Evolutionary conservation across 176 grass and related monocot genomes (phyloP).

Genomic region (Thalia dealbata): DNA sequence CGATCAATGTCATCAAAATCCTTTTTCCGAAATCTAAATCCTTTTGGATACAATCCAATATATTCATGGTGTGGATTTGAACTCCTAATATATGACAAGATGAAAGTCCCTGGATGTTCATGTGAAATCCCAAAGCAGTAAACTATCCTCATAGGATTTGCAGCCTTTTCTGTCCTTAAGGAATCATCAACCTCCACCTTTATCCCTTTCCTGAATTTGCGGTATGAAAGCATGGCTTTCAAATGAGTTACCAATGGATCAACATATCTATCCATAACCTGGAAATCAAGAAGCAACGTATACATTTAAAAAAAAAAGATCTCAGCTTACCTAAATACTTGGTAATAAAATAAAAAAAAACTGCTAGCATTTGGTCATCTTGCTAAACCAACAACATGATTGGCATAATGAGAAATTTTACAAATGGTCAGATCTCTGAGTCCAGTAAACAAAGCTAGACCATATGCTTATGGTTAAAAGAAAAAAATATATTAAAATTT

Average conservation of each 20-base stretch:
- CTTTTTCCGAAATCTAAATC: constrained; percentile 76
- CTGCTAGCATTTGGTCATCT: background rate
- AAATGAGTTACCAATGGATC: constrained; percentile 78
- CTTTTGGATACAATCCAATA: constrained; percentile 87
- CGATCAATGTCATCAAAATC: constrained; percentile 96
- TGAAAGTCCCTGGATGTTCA: constrained; percentile 87
- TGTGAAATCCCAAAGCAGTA: constrained; percentile 89
- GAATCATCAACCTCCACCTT: constrained; percentile 77
- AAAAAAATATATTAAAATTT: background rate
- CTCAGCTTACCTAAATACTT: background rate
- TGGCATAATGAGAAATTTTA: background rate
- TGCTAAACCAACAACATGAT: background rate
- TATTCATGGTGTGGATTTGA: constrained; percentile 96
- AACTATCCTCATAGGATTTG: constrained; percentile 88
- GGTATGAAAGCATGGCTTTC: constrained; percentile 83
- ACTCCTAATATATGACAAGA: constrained; percentile 90
- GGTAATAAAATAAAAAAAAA: background rate
- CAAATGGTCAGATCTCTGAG: background rate
- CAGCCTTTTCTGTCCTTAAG: constrained; percentile 54
- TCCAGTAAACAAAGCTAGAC: background rate
- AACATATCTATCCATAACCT: constrained; percentile 98
- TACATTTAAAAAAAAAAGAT: constrained; percentile 8
- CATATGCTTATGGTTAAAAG: no score
- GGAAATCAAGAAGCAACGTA: constrained; percentile 6
- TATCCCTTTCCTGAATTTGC: constrained; percentile 81